These are phyloP conservation scores for Citrus sinensis DNA, from an alignment of 345 rosid species.

Conservation along the genomic window DVS_A1.0 CM039168.1:168001-168500, in stretches of 20 bases:
- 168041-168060: background rate
- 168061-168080: background rate
- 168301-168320: background rate
- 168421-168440: background rate
- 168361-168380: too few species aligned
- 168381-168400: too few species aligned
- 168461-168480: background rate
- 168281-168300: background rate
- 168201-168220: background rate
- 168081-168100: too few species aligned
- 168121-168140: too few species aligned
- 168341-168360: too few species aligned
- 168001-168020: background rate
- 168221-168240: background rate
- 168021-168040: background rate
- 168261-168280: background rate
- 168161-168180: slow-evolving; percentile 13
- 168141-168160: too few species aligned
- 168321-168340: too few species aligned
- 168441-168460: background rate
- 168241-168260: slow-evolving; percentile 1
- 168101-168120: too few species aligned
- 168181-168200: background rate
- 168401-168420: background rate
- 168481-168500: too few species aligned